Percentiles rank a stretch among this genome's conserved stretches.
Evolutionary conservation across 495 filamentous ascomycete genomes (phyloP).

Genomic region (Durotheca rogersii): DNA sequence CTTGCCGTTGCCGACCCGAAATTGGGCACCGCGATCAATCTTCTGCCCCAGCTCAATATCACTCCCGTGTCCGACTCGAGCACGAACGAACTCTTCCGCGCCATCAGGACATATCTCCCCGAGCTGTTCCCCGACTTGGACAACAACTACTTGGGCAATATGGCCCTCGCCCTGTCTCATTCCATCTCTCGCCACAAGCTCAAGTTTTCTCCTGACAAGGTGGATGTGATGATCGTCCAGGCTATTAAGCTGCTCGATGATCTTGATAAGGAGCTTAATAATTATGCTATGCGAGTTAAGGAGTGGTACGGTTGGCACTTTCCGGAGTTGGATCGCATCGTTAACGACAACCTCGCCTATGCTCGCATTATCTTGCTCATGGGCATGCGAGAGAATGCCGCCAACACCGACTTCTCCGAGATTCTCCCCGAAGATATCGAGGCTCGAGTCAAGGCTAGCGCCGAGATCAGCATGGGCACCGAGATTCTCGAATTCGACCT

Average conservation of each 20-base stretch:
- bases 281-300: slow-evolving; percentile 97
- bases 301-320: slow-evolving; percentile 99
- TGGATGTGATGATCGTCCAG: slow-evolving; percentile 99
- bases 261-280: slow-evolving; percentile 97
- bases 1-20: slow-evolving; percentile 94
- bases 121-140: slow-evolving; percentile 88
- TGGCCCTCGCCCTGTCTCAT: slow-evolving; percentile 94
- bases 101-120: slow-evolving; percentile 85
- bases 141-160: slow-evolving; percentile 81
- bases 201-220: slow-evolving; percentile 98
- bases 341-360: slow-evolving; percentile 98
- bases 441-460: slow-evolving; percentile 83
- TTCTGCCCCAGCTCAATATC: slow-evolving; percentile 78
- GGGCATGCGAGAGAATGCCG: slow-evolving; percentile 79
- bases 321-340: slow-evolving; percentile 92
- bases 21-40: slow-evolving; percentile 90
- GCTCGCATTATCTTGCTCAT: slow-evolving; percentile 80
- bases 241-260: slow-evolving; percentile 93
- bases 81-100: slow-evolving; percentile 86
- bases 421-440: slow-evolving; percentile 97
- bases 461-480: slow-evolving; percentile 97
- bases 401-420: slow-evolving; percentile 77
- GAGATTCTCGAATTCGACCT: slow-evolving; percentile 90
- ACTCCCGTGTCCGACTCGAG: slow-evolving; percentile 82
- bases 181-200: slow-evolving; percentile 97